A percentile compares a stretch with the other conserved stretches of the same genome.
These are phyloP conservation scores for Fusarium longipes DNA, from an alignment of 2,329 filamentous ascomycete species.

Conservation along the genomic window DNA sequence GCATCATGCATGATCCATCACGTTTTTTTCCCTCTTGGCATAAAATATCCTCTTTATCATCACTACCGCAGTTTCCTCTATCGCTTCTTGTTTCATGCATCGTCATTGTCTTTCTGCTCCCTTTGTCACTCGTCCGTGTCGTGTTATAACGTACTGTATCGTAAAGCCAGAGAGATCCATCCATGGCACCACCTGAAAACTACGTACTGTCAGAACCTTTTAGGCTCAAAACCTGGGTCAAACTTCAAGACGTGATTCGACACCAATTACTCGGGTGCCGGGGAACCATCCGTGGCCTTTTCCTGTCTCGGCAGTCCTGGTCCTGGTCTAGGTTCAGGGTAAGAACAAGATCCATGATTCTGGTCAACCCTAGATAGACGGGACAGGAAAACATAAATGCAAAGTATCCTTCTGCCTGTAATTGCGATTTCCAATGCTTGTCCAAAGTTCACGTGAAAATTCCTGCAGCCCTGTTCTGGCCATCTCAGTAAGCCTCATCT, in stretches of 20 bases:
- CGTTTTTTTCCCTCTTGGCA: conserved; percentile 23
- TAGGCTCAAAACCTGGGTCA: background rate
- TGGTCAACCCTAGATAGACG: background rate
- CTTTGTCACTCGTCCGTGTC: background rate
- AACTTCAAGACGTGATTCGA: conserved; percentile 28
- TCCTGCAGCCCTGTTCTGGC: conserved; percentile 23
- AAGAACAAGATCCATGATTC: background rate
- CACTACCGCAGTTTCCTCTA: conserved; percentile 1
- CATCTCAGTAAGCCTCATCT: conserved; percentile 2
- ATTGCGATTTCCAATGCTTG: background rate
- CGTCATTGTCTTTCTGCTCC: background rate
- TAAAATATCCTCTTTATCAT: conserved; percentile 1
- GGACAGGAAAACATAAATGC: background rate
- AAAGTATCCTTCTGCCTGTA: background rate
- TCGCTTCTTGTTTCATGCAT: background rate
- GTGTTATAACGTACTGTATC: background rate
- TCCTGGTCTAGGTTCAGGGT: conserved; percentile 12
- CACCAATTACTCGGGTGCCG: conserved; percentile 35
- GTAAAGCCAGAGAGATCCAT: background rate
- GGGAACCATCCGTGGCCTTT: conserved; percentile 37
- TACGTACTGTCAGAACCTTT: background rate
- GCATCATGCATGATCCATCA: conserved; percentile 32
- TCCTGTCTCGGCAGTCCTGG: conserved; percentile 3
- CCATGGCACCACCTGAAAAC: background rate
- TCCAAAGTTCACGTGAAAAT: conserved; percentile 1